Evolutionary conservation across 352 stramenopile species (phyloP), one percentile per base, ranked within the genome.

Genomic region (Phytophthora pisi): DNA sequence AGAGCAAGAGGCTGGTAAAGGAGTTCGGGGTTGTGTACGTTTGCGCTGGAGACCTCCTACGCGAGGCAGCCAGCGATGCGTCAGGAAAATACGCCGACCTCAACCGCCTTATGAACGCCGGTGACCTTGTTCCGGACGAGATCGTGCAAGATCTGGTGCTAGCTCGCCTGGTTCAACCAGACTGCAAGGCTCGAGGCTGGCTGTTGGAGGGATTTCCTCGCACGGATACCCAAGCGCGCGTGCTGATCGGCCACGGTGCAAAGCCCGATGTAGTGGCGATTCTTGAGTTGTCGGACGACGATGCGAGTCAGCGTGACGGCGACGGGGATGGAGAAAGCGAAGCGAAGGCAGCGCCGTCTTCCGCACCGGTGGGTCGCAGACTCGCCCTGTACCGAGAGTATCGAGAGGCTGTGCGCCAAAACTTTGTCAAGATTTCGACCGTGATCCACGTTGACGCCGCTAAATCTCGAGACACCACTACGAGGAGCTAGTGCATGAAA

Each of bases 191-290:
- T 52, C 82, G 78, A 18, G 97, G 97, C 8, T 99, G 94, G 91
- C 79, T 99, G 13, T 72, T 99, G 0, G 96, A 99, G 66, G 97
- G 97, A 5, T 99, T 98, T 66, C 97, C 97, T 2, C 88, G 95
- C 43, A 99, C 96, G 7, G 82, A 90, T 36, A 86, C 80, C 16
- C 94, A 99, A 64, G 96, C 96, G 8, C 79, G 96, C 10, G 84
- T 95, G n/a, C 80, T 99, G 30, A 59, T 86, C 20, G 70, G 81
- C 5, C 74, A 90, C 38, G 84, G 91, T 15, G 73, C 97, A 36
- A 66, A 83, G 2, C 89, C 94, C 2, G 89, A 98, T 61, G 74
- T 97, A 2, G 95, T 98, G 26, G 72, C 98, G 10, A 88, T 98
- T 49, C 70, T 98, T 4, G 85, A 97, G 62, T 84, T 99, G 6